phyloP scores from a whole-genome alignment of 202 grass and related monocot species.

The Alloteropsis angusta region DNA sequence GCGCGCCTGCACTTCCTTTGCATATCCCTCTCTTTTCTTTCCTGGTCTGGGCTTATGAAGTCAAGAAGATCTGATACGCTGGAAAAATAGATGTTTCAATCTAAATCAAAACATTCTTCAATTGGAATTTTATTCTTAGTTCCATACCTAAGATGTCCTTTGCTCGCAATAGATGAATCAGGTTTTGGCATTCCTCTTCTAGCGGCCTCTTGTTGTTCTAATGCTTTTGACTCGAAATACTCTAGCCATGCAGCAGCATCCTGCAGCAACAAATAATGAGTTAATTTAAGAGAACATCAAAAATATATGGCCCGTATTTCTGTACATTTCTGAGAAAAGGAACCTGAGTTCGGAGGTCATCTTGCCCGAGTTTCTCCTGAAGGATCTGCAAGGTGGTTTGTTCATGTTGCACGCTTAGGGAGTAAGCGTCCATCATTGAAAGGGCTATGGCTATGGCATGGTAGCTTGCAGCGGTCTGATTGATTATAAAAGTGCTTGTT shows the following conservation, averaged over 20 bases:
- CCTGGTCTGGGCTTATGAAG: conserved; percentile 92
- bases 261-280: conserved; percentile 32
- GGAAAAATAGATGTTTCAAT: conserved; percentile 59
- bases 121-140: conserved; percentile 49
- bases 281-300: neutral
- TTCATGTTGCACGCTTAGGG: conserved; percentile 95
- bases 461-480: conserved; percentile 98
- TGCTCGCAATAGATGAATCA: conserved; percentile 97
- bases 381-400: conserved; percentile 97
- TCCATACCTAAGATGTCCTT: conserved; percentile 98
- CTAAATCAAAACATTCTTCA: conserved; percentile 27
- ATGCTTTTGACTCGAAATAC: conserved; percentile 89
- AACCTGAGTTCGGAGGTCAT: conserved; percentile 98
- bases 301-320: neutral
- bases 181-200: conserved; percentile 92
- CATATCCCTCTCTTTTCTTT: conserved; percentile 79
- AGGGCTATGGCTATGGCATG: conserved; percentile 99
- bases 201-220: conserved; percentile 89
- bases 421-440: conserved; percentile 97
- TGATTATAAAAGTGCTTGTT: conserved; percentile 15
- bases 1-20: conserved; percentile 71
- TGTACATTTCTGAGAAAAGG: conserved; percentile 7
- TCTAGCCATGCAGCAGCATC: conserved; percentile 97
- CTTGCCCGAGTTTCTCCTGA: conserved; percentile 86
- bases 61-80: conserved; percentile 99